Percentiles rank a stretch among this genome's conserved stretches.
Conservation (phyloP, 768 basidiomycete species). For the Tubosaeta sp. region DNA sequence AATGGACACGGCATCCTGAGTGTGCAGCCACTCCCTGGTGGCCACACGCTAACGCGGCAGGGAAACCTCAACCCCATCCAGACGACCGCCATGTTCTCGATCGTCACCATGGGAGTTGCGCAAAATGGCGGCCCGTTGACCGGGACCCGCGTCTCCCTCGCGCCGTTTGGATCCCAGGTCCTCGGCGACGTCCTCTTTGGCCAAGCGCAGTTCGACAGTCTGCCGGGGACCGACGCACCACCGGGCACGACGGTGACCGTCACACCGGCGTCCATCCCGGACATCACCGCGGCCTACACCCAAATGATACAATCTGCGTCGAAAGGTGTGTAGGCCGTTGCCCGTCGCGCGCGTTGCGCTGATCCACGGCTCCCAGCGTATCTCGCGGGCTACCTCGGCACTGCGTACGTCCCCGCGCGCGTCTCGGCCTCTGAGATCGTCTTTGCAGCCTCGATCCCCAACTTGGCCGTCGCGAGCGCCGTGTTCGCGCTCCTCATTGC, state of each 20-base stretch:
- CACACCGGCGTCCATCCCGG: conserved; percentile 3
- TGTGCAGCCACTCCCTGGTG: conserved; percentile 15
- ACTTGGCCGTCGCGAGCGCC: conserved; percentile 21
- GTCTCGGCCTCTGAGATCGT: conserved; percentile 17
- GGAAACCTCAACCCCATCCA: conserved; percentile 24
- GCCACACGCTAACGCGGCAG: conserved; percentile 12
- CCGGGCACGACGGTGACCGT: not conserved
- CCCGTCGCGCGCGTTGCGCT: not conserved
- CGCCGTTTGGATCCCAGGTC: conserved; percentile 13
- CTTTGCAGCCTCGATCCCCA: conserved; percentile 26
- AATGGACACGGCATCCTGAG: conserved; percentile 13
- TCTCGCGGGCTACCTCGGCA: conserved; percentile 21
- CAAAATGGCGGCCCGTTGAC: not conserved
- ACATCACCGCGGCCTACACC: conserved; percentile 18
- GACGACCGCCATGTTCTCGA: conserved; percentile 21
- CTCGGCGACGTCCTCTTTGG: conserved; percentile 22
- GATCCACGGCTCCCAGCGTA: not conserved
- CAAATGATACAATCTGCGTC: conserved; percentile 17
- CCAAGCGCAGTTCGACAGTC: conserved; percentile 5
- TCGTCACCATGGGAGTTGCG: conserved; percentile 12
- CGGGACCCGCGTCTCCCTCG: not conserved
- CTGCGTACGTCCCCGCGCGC: conserved; percentile 28
- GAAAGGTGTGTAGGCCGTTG: conserved; percentile 11
- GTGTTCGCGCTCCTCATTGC: conserved; percentile 22
- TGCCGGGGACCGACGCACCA: conserved; percentile 1